Conservation (phyloP, 2,329 filamentous ascomycete species). For the Eutypa lata region DNA sequence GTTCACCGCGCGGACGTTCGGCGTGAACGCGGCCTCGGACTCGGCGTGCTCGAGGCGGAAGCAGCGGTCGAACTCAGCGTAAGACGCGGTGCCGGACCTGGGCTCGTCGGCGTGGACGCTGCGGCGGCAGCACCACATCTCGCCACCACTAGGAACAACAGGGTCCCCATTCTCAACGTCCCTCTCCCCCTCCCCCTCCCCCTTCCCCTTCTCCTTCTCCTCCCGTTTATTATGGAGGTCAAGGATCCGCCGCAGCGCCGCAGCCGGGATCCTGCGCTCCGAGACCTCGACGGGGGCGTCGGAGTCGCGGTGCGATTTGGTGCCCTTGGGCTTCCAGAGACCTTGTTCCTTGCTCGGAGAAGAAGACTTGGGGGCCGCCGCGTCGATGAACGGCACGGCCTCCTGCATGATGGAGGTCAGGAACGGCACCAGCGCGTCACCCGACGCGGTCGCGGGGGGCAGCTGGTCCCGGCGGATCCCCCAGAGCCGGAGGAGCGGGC, state of each 20-base stretch:
- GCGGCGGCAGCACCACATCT: slow-evolving; percentile 63
- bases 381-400: slow-evolving; percentile 55
- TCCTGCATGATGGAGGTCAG: slow-evolving; percentile 54
- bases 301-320: slow-evolving; percentile 47
- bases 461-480: slow-evolving; percentile 48
- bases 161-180: slow-evolving; percentile 3
- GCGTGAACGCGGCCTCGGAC: slow-evolving; percentile 58
- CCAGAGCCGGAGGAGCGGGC: slow-evolving; percentile 52
- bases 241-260: slow-evolving; percentile 39
- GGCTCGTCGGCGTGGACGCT: slow-evolving; percentile 57
- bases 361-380: slow-evolving; percentile 42
- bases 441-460: slow-evolving; percentile 36
- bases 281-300: slow-evolving; percentile 51
- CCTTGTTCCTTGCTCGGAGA: slow-evolving; percentile 30
- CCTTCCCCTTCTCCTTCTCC: neutral
- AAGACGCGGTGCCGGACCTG: slow-evolving; percentile 53
- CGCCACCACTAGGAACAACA: slow-evolving; percentile 20
- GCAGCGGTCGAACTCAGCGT: slow-evolving; percentile 59
- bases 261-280: slow-evolving; percentile 45
- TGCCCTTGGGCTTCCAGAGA: slow-evolving; percentile 49
- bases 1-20: slow-evolving; percentile 48
- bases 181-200: neutral
- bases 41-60: slow-evolving; percentile 57
- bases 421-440: slow-evolving; percentile 47
- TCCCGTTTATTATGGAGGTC: too few species aligned